Base-by-base conservation (phyloP, 192 early-diverging fungal genomes). In the Hyaloraphidium curvatum region DNA sequence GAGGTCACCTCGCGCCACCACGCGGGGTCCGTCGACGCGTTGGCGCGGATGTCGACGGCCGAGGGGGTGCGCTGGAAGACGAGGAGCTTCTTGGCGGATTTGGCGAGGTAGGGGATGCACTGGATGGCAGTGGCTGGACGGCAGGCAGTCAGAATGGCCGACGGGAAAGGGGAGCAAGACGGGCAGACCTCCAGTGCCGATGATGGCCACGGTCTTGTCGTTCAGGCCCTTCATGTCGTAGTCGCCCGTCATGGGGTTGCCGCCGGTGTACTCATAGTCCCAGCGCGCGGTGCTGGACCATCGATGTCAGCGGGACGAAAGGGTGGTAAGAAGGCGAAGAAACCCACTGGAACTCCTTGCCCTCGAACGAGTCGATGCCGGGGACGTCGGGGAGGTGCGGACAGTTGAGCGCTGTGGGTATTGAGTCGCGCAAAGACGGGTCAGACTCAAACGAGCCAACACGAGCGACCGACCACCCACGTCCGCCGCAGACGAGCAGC, bases 1-100 rank as follows among this genome's bases (percentile, higher is more conserved):
- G 33, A 37, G 14, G 11, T 48, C 11, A 11, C 14, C 7, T 4
- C 5, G 17, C 25, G 14, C 43, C 43, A 48, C 43, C 43, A 48
- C 17, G 14, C 25, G 7, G 19, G 7, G 43, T 48, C 43, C 7
- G 43, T 48, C 7, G 7, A 25, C 17, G 17, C 7, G 43, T 48
- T 48, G 43, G 11, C 23, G 43, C 43, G 43, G 23, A 48, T 25
- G 23, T 48, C 43, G 29, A 71, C 65, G 58, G 66, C 71, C 30
- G 71, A 59, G 7, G 71, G 68, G 5, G 68, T 69, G 19, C 73
- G 66, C 53, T 73, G 71, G 52, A 67, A 76, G 50, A 59, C 61
- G 40, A 63, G 52, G 11, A 76, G 39, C 21, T 54, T 55, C 28
- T 61, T 52, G 29, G 64, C 71, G 50, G 65, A 59, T 25, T 60